phyloP scores from a whole-genome alignment of 2,329 filamentous ascomycete genomes.

The Colletotrichum tofieldiae region DNA sequence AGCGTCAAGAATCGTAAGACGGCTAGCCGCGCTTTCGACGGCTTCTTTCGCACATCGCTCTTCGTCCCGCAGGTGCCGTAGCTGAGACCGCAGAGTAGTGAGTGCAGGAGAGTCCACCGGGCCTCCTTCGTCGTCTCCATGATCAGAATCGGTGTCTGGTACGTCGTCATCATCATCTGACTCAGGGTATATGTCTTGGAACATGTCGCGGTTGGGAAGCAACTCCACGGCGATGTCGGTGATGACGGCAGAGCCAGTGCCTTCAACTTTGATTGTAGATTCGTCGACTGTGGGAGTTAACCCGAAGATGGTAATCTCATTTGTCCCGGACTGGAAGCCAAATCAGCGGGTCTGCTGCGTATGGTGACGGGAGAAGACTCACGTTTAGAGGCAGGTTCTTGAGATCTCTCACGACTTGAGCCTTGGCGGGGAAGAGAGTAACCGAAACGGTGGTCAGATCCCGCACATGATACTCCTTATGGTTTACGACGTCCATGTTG shows the following conservation, averaged over 20 bases:
- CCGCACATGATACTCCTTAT: slow-evolving; percentile 68
- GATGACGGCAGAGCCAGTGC: slow-evolving; percentile 69
- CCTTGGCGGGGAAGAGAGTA: slow-evolving; percentile 73
- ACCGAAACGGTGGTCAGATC: slow-evolving; percentile 74
- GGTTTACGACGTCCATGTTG: slow-evolving; percentile 56
- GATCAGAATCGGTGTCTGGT: slow-evolving; percentile 46
- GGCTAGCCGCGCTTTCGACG: slow-evolving; percentile 54
- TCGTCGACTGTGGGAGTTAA: slow-evolving; percentile 70
- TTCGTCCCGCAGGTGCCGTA: slow-evolving; percentile 52
- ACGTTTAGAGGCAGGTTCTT: slow-evolving; percentile 66
- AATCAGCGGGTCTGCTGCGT: slow-evolving; percentile 60
- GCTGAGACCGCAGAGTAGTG: slow-evolving; percentile 49
- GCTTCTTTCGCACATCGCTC: slow-evolving; percentile 50
- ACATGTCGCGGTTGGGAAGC: slow-evolving; percentile 68
- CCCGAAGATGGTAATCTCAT: slow-evolving; percentile 71
- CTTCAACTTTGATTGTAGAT: slow-evolving; percentile 74
- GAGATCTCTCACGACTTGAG: slow-evolving; percentile 74
- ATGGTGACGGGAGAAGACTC: slow-evolving; percentile 13
- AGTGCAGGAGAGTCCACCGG: slow-evolving; percentile 43
- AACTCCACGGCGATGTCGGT: slow-evolving; percentile 75
- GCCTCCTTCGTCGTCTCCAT: slow-evolving; percentile 45
- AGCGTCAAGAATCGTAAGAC: slow-evolving; percentile 59
- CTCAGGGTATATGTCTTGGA: slow-evolving; percentile 69
- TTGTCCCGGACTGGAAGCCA: slow-evolving; percentile 68
- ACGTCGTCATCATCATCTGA: slow-evolving; percentile 54